Percentiles rank a stretch among this genome's conserved stretches.
phyloP scores from a whole-genome alignment of 2,329 filamentous ascomycete species.

The Beauveria brongniartii region DNA sequence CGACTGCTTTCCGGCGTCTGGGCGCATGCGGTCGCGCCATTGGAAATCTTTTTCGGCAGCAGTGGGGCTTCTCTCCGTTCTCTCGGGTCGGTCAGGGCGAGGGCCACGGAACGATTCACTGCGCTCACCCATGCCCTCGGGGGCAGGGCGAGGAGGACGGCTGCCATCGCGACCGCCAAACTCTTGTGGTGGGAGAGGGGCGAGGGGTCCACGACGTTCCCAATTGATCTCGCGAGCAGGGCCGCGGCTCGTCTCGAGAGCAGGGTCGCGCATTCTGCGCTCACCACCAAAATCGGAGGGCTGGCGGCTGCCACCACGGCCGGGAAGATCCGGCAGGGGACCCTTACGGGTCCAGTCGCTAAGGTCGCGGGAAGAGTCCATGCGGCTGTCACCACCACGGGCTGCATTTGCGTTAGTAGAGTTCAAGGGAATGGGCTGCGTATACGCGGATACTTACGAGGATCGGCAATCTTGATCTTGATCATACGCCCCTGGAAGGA shows the following conservation, averaged over 20 bases:
- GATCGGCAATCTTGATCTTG: constrained; percentile 91
- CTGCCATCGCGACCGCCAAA: constrained; percentile 47
- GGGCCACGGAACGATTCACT: constrained; percentile 52
- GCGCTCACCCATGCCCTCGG: constrained; percentile 47
- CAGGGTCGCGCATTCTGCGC: constrained; percentile 60
- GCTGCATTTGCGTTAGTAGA: constrained; percentile 48
- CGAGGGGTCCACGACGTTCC: constrained; percentile 89
- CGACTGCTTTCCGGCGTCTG: constrained; percentile 59
- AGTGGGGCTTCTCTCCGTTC: constrained; percentile 62
- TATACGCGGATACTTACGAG: constrained; percentile 57
- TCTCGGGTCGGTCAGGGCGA: constrained; percentile 58
- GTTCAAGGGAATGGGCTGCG: background rate
- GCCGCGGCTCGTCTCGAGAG: constrained; percentile 41
- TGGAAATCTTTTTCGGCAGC: constrained; percentile 89
- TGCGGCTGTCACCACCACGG: constrained; percentile 62
- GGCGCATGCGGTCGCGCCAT: constrained; percentile 87
- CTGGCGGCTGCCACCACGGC: constrained; percentile 37
- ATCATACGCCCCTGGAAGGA: constrained; percentile 84
- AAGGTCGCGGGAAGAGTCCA: constrained; percentile 67
- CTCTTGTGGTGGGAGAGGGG: constrained; percentile 54
- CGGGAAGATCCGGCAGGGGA: constrained; percentile 67
- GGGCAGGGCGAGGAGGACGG: constrained; percentile 40
- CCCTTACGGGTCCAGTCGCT: constrained; percentile 91
- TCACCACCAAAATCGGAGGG: constrained; percentile 42
- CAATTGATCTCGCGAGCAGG: constrained; percentile 71